A percentile compares a stretch with the other conserved stretches of the same genome.
Evolutionary conservation across 768 basidiomycete species (phyloP).

Genomic region (Phaeotremella fagi): DNA sequence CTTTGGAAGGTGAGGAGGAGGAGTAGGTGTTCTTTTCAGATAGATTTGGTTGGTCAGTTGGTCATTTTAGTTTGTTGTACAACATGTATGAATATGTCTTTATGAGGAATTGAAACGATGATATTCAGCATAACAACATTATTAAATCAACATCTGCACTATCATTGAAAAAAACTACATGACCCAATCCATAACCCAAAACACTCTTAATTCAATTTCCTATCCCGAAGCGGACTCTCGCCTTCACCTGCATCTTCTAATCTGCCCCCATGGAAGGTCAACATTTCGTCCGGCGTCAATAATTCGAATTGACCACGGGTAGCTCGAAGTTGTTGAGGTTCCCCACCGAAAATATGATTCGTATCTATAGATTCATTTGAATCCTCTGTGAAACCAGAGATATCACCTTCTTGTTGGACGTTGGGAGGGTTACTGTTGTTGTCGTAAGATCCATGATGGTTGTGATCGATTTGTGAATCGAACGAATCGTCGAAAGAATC

Average conservation of each 20-base stretch:
- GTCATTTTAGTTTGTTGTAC: too few relatives aligned
- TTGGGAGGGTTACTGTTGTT: slow-evolving; percentile 8
- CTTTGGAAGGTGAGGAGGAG: slow-evolving; percentile 62
- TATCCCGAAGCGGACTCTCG: slow-evolving; percentile 14
- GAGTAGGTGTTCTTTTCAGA: slow-evolving; percentile 26
- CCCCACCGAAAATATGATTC: slow-evolving; percentile 12
- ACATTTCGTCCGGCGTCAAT: slow-evolving; percentile 42
- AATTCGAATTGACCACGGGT: slow-evolving; percentile 24
- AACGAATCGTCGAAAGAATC: slow-evolving; percentile 24
- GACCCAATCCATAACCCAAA: too few relatives aligned
- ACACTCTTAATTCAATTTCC: too few relatives aligned
- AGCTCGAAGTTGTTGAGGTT: neutral
- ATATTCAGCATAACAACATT: too few relatives aligned
- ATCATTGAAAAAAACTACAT: too few relatives aligned
- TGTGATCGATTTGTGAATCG: slow-evolving; percentile 1
- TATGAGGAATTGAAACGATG: too few relatives aligned
- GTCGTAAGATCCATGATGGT: neutral
- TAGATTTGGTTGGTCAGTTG: too few relatives aligned
- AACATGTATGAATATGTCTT: too few relatives aligned
- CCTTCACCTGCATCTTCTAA: slow-evolving; percentile 35
- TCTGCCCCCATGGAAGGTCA: slow-evolving; percentile 43
- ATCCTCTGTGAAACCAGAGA: neutral
- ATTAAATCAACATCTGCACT: too few relatives aligned
- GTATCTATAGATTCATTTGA: slow-evolving; percentile 10
- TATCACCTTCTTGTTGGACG: neutral